phyloP scores from a whole-genome alignment of 139 green algal genomes.

The Chlamydomonas urium region DNA sequence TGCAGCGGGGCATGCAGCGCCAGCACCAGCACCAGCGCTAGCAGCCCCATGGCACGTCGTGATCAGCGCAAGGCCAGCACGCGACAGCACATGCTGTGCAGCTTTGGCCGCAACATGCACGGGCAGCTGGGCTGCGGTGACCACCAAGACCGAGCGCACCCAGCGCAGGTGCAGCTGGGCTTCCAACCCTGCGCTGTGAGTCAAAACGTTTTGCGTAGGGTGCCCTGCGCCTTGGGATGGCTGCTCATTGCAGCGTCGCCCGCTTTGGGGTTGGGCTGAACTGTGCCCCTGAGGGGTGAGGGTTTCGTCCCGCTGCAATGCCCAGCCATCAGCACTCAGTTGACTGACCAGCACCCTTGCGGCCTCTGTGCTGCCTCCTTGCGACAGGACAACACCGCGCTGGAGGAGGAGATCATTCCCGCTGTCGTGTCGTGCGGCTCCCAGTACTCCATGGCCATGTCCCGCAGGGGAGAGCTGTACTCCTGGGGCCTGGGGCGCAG shows the following conservation, averaged over 20 bases:
- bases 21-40: too few species aligned
- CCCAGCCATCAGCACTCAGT: neutral
- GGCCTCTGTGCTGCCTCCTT: slow-evolving; percentile 2
- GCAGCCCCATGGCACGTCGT: too few species aligned
- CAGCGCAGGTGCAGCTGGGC: slow-evolving; percentile 35
- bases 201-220: neutral
- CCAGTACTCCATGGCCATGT: slow-evolving; percentile 59
- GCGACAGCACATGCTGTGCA: slow-evolving; percentile 1
- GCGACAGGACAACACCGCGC: slow-evolving; percentile 27
- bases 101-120: slow-evolving; percentile 53
- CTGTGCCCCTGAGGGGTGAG: neutral
- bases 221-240: neutral
- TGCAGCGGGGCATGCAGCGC: too few species aligned
- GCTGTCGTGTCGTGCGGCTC: slow-evolving; percentile 66
- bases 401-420: slow-evolving; percentile 61
- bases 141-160: slow-evolving; percentile 29
- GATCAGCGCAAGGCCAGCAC: neutral
- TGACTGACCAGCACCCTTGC: neutral
- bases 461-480: slow-evolving; percentile 63
- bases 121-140: slow-evolving; percentile 65
- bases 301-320: neutral
- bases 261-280: neutral
- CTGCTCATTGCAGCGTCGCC: neutral
- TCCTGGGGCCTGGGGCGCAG: slow-evolving; percentile 73
- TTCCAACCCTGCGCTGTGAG: slow-evolving; percentile 34